Percentiles rank a stretch among this genome's conserved stretches.
Conservation (phyloP, 495 filamentous ascomycete species). For the Neurospora hispaniola region DNA sequence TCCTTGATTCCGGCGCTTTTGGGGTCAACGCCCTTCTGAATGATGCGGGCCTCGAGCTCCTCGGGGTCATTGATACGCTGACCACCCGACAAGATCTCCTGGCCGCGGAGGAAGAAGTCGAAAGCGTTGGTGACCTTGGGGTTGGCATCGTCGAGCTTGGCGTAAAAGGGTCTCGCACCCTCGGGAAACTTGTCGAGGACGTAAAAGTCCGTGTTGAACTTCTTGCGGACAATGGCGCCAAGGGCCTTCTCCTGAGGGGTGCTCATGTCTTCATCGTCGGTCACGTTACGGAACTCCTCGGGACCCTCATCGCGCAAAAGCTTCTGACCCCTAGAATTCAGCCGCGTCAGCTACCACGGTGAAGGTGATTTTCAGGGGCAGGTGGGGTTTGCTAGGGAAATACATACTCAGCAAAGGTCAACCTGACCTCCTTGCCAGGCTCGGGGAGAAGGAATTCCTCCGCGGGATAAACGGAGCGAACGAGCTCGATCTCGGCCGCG, state of each 20-base stretch:
- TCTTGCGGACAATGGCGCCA: slow-evolving; percentile 72
- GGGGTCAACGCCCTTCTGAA: slow-evolving; percentile 63
- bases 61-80: slow-evolving; percentile 73
- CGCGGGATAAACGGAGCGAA: slow-evolving; percentile 50
- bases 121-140: slow-evolving; percentile 69
- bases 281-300: slow-evolving; percentile 53
- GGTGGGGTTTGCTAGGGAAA: not conserved
- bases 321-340: slow-evolving; percentile 43
- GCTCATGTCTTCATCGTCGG: slow-evolving; percentile 67
- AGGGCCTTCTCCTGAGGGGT: slow-evolving; percentile 84
- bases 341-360: not conserved
- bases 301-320: slow-evolving; percentile 73
- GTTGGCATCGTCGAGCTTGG: slow-evolving; percentile 62
- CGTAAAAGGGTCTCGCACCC: slow-evolving; percentile 78
- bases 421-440: slow-evolving; percentile 56
- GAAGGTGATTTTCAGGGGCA: not conserved
- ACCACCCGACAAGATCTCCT: slow-evolving; percentile 81
- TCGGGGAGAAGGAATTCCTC: slow-evolving; percentile 44
- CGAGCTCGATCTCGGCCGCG: slow-evolving; percentile 57
- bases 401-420: slow-evolving; percentile 63
- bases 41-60: slow-evolving; percentile 58
- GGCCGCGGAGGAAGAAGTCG: slow-evolving; percentile 87
- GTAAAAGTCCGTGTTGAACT: slow-evolving; percentile 86
- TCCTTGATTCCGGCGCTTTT: slow-evolving; percentile 53
- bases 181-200: slow-evolving; percentile 87